Evolutionary conservation across 345 rosid species (phyloP).

Genomic region (Rubroshorea leprosula): DNA sequence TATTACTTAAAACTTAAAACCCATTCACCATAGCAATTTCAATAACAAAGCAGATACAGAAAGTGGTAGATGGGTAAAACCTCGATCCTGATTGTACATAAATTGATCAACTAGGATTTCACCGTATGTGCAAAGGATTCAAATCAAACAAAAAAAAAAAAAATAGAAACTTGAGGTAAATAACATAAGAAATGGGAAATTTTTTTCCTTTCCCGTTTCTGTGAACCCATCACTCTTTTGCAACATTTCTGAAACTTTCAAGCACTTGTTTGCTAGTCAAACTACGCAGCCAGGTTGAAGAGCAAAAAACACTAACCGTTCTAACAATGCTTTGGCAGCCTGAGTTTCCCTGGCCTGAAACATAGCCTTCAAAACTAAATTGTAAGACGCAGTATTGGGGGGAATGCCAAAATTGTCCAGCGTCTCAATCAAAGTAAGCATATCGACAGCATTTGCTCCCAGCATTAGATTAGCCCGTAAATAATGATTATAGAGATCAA

Average conservation of each 20-base stretch:
- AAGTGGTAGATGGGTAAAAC: background rate
- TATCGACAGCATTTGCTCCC: conserved; percentile 44
- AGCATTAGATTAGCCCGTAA: conserved; percentile 76
- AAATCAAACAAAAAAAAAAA: background rate
- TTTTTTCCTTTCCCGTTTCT: background rate
- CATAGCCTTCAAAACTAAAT: conserved; percentile 83
- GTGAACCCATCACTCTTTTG: background rate
- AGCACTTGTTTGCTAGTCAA: no score
- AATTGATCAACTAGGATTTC: background rate
- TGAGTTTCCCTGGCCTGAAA: conserved; percentile 45
- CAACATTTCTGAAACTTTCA: conserved; percentile 29
- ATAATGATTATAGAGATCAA: conserved; percentile 64
- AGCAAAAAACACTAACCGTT: no score
- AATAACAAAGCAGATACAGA: no score
- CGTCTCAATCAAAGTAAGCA: conserved; percentile 64
- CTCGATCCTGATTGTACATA: background rate
- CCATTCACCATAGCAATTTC: no score
- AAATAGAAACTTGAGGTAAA: background rate
- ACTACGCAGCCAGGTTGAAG: no score
- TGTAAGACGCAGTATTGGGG: conserved; percentile 79
- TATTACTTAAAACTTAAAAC: no score
- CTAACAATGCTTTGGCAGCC: conserved; percentile 71
- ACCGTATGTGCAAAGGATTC: background rate
- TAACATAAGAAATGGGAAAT: background rate
- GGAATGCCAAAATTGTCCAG: conserved; percentile 59